phyloP scores from a whole-genome alignment of 495 filamentous ascomycete genomes.

The Podospora bellae-mahoneyi region DNA sequence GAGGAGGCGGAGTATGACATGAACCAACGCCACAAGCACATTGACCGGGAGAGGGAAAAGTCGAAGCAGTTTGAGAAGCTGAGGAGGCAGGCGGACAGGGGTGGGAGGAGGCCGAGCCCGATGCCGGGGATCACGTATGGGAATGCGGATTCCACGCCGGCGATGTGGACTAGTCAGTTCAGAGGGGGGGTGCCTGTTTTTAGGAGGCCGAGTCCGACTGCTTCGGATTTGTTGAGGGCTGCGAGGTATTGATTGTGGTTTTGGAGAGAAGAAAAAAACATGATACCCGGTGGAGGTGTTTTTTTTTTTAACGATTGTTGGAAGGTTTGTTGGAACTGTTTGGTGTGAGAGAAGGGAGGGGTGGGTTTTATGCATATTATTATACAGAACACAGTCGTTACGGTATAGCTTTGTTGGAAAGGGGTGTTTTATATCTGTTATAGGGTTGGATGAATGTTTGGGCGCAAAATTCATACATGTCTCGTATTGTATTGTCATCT shows the following conservation, averaged over 20 bases:
- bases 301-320: not conserved
- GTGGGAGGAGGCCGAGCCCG: conserved; percentile 28
- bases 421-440: not conserved
- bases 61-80: conserved; percentile 40
- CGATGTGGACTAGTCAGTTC: conserved; percentile 6
- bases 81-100: conserved; percentile 37
- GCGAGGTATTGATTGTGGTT: conserved; percentile 16
- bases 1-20: conserved; percentile 39
- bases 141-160: conserved; percentile 13
- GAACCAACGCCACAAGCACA: conserved; percentile 32
- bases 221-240: conserved; percentile 26
- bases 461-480: not conserved
- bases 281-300: not conserved
- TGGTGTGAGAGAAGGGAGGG: not conserved
- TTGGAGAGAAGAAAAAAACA: not conserved
- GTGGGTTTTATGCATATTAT: not conserved
- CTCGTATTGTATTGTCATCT: not conserved
- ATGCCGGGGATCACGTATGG: conserved; percentile 15
- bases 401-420: not conserved
- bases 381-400: not conserved
- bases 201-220: conserved; percentile 21
- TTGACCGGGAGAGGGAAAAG: conserved; percentile 40
- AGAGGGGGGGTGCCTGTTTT: conserved; percentile 23
- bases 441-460: not conserved
- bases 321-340: not conserved